Conservation (phyloP, 2,329 filamentous ascomycete species). For the Fusarium pseudonygamai region DNA sequence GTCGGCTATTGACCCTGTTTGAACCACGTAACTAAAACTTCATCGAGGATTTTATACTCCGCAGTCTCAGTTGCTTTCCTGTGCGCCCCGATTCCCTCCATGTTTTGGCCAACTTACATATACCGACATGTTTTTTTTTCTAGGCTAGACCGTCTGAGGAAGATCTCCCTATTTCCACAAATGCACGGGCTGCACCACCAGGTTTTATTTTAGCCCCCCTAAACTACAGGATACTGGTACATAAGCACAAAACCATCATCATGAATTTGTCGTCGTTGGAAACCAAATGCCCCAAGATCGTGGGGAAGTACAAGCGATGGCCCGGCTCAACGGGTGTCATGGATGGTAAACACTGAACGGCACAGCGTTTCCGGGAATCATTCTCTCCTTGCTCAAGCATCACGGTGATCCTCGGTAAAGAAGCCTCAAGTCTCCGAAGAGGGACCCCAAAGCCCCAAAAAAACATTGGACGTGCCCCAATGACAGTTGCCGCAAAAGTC, state of each 20-base stretch:
- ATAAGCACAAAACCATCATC: background rate
- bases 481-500: constrained; percentile 18
- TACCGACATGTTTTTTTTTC: background rate
- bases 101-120: background rate
- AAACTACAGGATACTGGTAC: background rate
- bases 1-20: constrained; percentile 40
- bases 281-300: constrained; percentile 5
- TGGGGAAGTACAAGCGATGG: constrained; percentile 27
- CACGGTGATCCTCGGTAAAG: constrained; percentile 36
- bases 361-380: constrained; percentile 31
- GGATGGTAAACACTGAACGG: constrained; percentile 4
- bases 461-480: constrained; percentile 32
- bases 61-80: constrained; percentile 37
- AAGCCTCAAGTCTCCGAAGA: constrained; percentile 32
- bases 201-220: background rate
- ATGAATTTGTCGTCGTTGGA: background rate
- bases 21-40: constrained; percentile 37
- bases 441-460: constrained; percentile 31
- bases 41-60: constrained; percentile 37
- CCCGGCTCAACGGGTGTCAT: constrained; percentile 26
- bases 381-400: constrained; percentile 18
- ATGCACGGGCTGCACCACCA: background rate
- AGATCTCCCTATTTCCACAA: constrained; percentile 23
- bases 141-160: constrained; percentile 36
- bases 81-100: constrained; percentile 17